Base-by-base conservation (phyloP, 139 green algal species). In the Marvania coccoides region DNA sequence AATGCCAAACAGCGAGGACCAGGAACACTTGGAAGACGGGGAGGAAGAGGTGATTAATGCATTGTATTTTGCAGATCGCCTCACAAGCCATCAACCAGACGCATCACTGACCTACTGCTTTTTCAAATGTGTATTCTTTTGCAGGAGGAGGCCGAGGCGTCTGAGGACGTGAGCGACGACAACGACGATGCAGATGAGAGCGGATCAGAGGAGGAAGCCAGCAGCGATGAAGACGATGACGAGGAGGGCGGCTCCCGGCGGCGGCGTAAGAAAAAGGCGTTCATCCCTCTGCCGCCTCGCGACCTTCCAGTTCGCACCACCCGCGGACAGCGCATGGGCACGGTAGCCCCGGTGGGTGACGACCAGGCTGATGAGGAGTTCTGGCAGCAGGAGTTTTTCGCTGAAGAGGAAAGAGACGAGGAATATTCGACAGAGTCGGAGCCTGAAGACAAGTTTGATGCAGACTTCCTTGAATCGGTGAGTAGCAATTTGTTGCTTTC, bases 381-480 rank as follows among this genome's bases (percentile, higher is more conserved):
- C 46, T 96, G 89, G 89, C 82, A 88, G 53, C 65, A 77, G 58
- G 87, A 95, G 6, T 87, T 85, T 28, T 90, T 93, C 37, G 42
- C 64, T 0, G 78, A 91, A 37, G 87, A 91, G 51, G 82, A 82
- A 8, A 56, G 56, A 2, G 87, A 95, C 57, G 75, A 79, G 19
- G 77, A 84, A 37, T 95, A 94, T 40, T 45, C 71, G 24, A 81
- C 72, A 0, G 83, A 88, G 53, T 53, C 46, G 3, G 80, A 91
- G 48, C 66, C 75, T 0, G 81, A 86, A 53, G 87, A 95, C 58
- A 73, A 84, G 5, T 71, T 79, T 4, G 89, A 96, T 65, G 73
- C 65, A 12, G 89, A 96, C 57, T 95, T 96, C 63, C 72, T 83
- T 36, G 79, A 91, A 24, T 71, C 80, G 38, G 83, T 85, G 63